phyloP scores from a whole-genome alignment of 2,329 filamentous ascomycete genomes.

The Fonsecaea monophora region DNA sequence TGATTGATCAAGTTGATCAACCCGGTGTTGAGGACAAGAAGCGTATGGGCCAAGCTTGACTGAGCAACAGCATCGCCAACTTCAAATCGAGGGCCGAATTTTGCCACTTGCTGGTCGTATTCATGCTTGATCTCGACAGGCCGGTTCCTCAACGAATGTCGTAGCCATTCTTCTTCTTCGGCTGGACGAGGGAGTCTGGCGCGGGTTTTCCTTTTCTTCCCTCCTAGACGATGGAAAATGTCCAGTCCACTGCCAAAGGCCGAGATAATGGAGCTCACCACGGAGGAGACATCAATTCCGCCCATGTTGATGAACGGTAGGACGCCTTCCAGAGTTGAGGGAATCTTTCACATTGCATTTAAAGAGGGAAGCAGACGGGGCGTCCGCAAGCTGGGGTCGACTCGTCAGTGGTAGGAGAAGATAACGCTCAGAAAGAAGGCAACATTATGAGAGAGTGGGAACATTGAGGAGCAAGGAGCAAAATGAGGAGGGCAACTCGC shows the following conservation, averaged over 20 bases:
- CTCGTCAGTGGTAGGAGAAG: background rate
- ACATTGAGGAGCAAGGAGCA: background rate
- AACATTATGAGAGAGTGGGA: background rate
- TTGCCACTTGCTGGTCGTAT: conserved; percentile 37
- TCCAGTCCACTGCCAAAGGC: conserved; percentile 38
- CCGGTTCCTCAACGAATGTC: conserved; percentile 33
- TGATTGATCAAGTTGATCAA: conserved; percentile 40
- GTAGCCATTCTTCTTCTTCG: conserved; percentile 38
- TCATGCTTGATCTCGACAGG: conserved; percentile 36
- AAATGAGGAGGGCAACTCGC: conserved; percentile 28
- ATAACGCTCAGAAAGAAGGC: background rate
- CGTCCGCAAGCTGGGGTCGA: background rate
- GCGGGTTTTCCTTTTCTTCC: conserved; percentile 33
- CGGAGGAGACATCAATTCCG: conserved; percentile 36
- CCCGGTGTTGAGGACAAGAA: conserved; percentile 41
- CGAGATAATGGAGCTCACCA: conserved; percentile 39
- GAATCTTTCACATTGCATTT: background rate
- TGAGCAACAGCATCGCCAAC: conserved; percentile 38
- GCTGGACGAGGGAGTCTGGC: conserved; percentile 32
- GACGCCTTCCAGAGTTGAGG: background rate
- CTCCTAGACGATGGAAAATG: conserved; percentile 36
- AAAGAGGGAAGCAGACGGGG: conserved; percentile 1
- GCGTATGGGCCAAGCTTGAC: conserved; percentile 39
- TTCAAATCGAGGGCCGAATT: conserved; percentile 37
- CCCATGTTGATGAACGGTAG: conserved; percentile 26